Base-by-base conservation (phyloP, 202 grass and related monocot species). In the Schoenoplectus tabernaemontani region DNA sequence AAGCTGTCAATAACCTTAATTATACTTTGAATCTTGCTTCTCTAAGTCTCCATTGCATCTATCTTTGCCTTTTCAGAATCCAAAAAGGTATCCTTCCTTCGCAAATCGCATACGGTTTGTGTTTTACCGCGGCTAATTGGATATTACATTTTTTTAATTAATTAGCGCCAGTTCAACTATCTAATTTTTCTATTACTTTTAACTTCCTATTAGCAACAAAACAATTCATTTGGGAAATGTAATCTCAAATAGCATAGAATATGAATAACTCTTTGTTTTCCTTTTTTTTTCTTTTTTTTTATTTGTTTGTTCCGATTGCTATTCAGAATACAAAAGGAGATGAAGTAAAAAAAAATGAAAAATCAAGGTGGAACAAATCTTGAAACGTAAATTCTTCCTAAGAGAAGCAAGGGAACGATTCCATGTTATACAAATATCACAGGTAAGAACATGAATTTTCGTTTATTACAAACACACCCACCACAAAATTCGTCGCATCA, bases 241-340 rank as follows among this genome's bases (percentile, higher is more conserved):
- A n/a, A n/a, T n/a, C n/a, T n/a, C n/a, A n/a, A n/a, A n/a, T n/a
- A n/a, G n/a, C n/a, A n/a, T n/a, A n/a, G n/a, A n/a, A n/a, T n/a
- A n/a, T n/a, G n/a, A n/a, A n/a, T n/a, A n/a, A n/a, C n/a, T n/a
- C n/a, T n/a, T n/a, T n/a, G n/a, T n/a, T n/a, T n/a, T n/a, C n/a
- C n/a, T n/a, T n/a, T n/a, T n/a, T n/a, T n/a, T n/a, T n/a, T n/a
- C n/a, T n/a, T n/a, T n/a, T 11, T 75, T 82, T 24, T n/a, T n/a
- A n/a, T n/a, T n/a, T n/a, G n/a, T n/a, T n/a, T n/a, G 28, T 43
- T 80, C 47, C 47, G 17, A 39, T 44, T 34, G 81, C 66, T 88
- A n/a, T 90, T 88, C 66, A 61, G 58, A 80, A 63, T 70, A 82
- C 44, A 86, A n/a, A n/a, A n/a, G n/a, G n/a, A n/a, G n/a, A n/a